These are phyloP conservation scores for Penicillium fimorum DNA, from an alignment of 495 filamentous ascomycete genomes.

Conservation along the genomic window DNA sequence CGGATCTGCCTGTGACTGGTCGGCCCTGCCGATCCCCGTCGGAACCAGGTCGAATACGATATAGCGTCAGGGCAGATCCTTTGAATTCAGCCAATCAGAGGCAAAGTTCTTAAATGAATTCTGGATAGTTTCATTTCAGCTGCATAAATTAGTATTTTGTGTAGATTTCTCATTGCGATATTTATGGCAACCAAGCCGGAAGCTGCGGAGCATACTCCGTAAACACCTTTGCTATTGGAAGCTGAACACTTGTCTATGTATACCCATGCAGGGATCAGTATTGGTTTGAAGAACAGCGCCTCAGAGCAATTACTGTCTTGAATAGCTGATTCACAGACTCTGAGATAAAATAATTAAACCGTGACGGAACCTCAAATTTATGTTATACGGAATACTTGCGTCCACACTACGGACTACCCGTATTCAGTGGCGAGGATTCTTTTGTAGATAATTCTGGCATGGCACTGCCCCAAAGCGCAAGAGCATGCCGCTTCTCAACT, in stretches of 20 bases:
- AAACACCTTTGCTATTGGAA: background rate
- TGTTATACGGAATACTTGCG: background rate
- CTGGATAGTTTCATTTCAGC: constrained; percentile 11
- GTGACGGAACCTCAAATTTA: background rate
- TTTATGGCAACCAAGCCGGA: background rate
- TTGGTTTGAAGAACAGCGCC: background rate
- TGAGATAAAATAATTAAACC: background rate
- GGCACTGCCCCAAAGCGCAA: constrained; percentile 42
- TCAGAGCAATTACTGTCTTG: background rate
- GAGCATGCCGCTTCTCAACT: constrained; percentile 40
- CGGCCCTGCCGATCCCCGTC: background rate
- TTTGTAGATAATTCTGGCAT: constrained; percentile 42
- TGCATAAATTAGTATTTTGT: background rate
- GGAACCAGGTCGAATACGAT: background rate
- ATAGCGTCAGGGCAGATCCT: constrained; percentile 8
- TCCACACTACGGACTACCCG: background rate
- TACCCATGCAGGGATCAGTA: background rate
- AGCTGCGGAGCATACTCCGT: background rate
- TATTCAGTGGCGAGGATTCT: constrained; percentile 27
- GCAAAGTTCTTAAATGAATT: background rate
- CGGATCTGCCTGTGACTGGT: constrained; percentile 15
- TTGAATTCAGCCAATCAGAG: background rate
- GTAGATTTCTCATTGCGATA: background rate
- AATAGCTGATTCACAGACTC: background rate
- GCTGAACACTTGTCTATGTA: background rate